Evolutionary conservation across 2,329 filamentous ascomycete species (phyloP).

Genomic region (Cercospora citrullina): DNA sequence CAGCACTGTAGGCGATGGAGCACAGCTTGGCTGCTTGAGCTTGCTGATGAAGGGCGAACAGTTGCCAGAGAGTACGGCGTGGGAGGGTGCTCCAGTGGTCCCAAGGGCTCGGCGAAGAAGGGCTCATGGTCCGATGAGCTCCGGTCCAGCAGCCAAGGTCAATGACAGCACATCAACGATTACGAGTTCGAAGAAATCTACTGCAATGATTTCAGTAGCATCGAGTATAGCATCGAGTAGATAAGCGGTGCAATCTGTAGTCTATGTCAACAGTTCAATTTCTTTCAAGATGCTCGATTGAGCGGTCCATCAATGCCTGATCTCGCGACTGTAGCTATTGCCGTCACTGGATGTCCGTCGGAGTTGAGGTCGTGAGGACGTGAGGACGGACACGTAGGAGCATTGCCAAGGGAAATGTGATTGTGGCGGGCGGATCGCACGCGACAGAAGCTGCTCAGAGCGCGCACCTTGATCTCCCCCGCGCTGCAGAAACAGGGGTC

Average conservation of each 20-base stretch:
- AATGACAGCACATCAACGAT: not conserved
- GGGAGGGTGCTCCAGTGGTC: constrained; percentile 27
- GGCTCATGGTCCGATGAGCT: not conserved
- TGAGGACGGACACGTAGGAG: not conserved
- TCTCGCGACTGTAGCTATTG: too few species aligned
- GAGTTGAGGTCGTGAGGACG: not conserved
- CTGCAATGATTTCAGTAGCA: not conserved
- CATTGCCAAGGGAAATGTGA: not conserved
- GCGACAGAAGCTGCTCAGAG: constrained; percentile 3
- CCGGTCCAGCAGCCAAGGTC: not conserved
- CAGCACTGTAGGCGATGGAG: constrained; percentile 21
- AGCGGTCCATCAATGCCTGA: too few species aligned
- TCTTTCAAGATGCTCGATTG: too few species aligned
- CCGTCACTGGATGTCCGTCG: not conserved
- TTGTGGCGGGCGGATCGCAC: not conserved
- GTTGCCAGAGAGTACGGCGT: constrained; percentile 25
- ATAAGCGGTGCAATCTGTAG: not conserved
- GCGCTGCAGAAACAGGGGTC: not conserved
- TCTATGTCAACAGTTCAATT: not conserved
- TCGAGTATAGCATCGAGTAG: not conserved
- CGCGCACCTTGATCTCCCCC: not conserved
- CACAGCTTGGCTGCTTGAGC: constrained; percentile 27
- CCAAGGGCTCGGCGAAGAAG: constrained; percentile 18
- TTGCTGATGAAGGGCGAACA: constrained; percentile 31
- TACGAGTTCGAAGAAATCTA: not conserved